These are phyloP conservation scores for Phytophthora hibernalis DNA, from an alignment of 352 stramenopile genomes.

Conservation along the genomic window DNA sequence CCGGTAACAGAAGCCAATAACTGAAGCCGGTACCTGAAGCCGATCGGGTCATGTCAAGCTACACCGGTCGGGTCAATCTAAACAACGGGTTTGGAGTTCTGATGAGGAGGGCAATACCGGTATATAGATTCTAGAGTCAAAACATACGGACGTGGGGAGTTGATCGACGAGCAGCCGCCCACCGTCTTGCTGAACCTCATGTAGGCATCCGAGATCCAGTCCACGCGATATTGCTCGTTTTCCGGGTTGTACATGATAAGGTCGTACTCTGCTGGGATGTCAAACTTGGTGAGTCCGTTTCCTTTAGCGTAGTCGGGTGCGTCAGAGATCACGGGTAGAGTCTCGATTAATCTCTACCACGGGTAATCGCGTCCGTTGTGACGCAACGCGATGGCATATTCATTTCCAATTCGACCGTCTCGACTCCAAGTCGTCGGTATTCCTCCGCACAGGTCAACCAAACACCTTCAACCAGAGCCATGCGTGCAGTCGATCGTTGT, in stretches of 20 bases:
- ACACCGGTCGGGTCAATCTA: too few relatives aligned
- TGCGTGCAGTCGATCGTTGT: slow-evolving; percentile 12
- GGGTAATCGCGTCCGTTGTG: neutral
- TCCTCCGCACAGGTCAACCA: neutral
- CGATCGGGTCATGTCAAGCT: too few relatives aligned
- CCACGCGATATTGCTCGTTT: slow-evolving; percentile 53
- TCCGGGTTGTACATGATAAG: slow-evolving; percentile 53
- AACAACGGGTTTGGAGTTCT: too few relatives aligned
- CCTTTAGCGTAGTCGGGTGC: slow-evolving; percentile 48
- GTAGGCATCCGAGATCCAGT: slow-evolving; percentile 54
- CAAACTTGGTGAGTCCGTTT: slow-evolving; percentile 63
- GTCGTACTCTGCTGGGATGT: slow-evolving; percentile 70
- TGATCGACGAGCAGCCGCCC: slow-evolving; percentile 86
- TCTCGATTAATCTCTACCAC: slow-evolving; percentile 13
- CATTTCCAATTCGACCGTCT: slow-evolving; percentile 18
- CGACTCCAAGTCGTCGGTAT: slow-evolving; percentile 10
- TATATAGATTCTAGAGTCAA: too few relatives aligned
- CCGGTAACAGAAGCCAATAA: too few relatives aligned
- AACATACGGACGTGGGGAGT: too few relatives aligned
- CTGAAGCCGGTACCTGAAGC: too few relatives aligned
- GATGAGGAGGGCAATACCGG: too few relatives aligned
- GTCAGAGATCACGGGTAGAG: too few relatives aligned
- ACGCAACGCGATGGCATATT: too few relatives aligned
- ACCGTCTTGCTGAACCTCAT: slow-evolving; percentile 79
- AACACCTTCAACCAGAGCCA: neutral